Conservation (phyloP, 352 stramenopile genomes). For the Globisporangium polare region DNA sequence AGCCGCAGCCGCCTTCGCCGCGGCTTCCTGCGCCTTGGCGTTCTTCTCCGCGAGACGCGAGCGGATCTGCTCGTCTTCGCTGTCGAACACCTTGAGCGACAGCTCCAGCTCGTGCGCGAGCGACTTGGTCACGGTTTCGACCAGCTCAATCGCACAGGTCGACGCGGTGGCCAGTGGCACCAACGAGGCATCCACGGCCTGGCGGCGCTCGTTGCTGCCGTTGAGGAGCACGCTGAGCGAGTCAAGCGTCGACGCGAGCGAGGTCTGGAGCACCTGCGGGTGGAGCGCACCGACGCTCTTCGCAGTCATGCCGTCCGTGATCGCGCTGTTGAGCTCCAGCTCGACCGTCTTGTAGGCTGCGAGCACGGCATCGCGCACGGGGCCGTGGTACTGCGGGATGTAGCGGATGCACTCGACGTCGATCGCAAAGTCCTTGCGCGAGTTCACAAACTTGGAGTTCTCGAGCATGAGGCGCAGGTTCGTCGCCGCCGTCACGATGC, state of each 20-base stretch:
- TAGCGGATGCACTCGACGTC: constrained; percentile 45
- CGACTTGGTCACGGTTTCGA: constrained; percentile 34
- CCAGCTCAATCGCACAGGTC: constrained; percentile 40
- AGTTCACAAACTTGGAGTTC: constrained; percentile 81
- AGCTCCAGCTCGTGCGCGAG: constrained; percentile 47
- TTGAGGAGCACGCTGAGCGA: constrained; percentile 52
- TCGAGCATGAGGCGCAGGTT: constrained; percentile 88
- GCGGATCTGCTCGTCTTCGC: constrained; percentile 61
- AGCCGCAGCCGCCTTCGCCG: constrained; percentile 63
- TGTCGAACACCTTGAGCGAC: constrained; percentile 51
- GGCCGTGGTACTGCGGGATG: constrained; percentile 84
- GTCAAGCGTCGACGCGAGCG: constrained; percentile 49
- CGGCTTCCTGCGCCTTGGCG: constrained; percentile 59
- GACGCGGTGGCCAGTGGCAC: constrained; percentile 19
- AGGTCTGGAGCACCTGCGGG: constrained; percentile 61
- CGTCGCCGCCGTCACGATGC: constrained; percentile 79
- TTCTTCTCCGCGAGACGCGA: constrained; percentile 48
- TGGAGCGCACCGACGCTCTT: constrained; percentile 35
- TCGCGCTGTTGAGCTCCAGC: constrained; percentile 59
- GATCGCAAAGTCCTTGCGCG: constrained; percentile 28
- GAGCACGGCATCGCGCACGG: constrained; percentile 62
- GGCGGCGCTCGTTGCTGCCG: constrained; percentile 51
- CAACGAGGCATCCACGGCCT: constrained; percentile 17
- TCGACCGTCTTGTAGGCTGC: constrained; percentile 69
- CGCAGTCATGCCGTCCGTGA: constrained; percentile 19